phyloP scores from a whole-genome alignment of 805 yeast genomes.

The Ogataea sp. region DNA sequence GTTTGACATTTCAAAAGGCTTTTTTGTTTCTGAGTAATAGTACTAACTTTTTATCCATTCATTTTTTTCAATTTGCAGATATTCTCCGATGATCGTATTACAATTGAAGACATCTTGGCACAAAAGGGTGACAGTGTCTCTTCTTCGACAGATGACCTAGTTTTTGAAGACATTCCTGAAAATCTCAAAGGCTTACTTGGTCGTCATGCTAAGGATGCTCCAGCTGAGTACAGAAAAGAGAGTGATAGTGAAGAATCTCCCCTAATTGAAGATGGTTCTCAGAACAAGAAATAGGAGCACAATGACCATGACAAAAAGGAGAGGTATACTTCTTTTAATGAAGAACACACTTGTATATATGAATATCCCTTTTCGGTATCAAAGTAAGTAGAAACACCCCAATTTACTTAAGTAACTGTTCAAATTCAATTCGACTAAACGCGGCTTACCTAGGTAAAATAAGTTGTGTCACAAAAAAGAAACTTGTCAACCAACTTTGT shows the following conservation, averaged over 20 bases:
- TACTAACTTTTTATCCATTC: background rate
- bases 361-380: no score
- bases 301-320: background rate
- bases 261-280: constrained; percentile 3
- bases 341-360: no score
- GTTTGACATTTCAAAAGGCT: background rate
- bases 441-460: no score
- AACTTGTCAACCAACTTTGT: no score
- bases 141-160: constrained; percentile 57
- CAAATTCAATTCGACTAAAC: no score
- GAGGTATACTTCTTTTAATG: no score
- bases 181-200: constrained; percentile 43
- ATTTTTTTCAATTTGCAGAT: constrained; percentile 34
- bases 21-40: background rate
- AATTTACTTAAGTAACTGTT: no score
- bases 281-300: background rate
- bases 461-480: no score
- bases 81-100: constrained; percentile 69
- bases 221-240: constrained; percentile 28
- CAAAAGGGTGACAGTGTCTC: constrained; percentile 73
- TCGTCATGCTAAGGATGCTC: constrained; percentile 63
- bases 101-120: constrained; percentile 69
- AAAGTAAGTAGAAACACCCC: no score
- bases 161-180: constrained; percentile 61
- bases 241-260: constrained; percentile 5